A percentile compares a stretch with the other conserved stretches of the same genome.
phyloP scores from a whole-genome alignment of 2,329 filamentous ascomycete species.

The Thielaviopsis populi region DNA sequence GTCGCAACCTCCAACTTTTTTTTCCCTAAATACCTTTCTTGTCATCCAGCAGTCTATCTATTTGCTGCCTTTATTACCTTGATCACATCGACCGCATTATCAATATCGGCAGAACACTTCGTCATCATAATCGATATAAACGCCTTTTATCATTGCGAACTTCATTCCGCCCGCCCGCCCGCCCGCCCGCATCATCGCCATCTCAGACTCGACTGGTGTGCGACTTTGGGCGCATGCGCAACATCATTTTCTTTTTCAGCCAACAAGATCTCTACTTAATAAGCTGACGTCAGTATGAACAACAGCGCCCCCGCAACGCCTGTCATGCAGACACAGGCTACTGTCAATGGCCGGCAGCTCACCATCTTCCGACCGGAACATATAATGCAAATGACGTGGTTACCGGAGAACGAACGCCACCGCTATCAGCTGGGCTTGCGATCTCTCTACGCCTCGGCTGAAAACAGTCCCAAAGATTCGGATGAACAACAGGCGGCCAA shows the following conservation, averaged over 20 bases:
- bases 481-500: conserved; percentile 35
- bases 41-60: neutral
- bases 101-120: neutral
- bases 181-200: neutral
- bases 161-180: neutral
- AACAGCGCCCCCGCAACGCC: conserved; percentile 9
- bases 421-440: conserved; percentile 45
- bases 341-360: conserved; percentile 20
- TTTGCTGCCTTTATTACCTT: neutral
- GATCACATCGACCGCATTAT: neutral
- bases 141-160: neutral
- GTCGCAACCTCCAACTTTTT: neutral
- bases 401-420: conserved; percentile 39
- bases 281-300: neutral
- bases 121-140: neutral
- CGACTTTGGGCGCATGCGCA: neutral
- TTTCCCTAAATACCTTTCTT: neutral
- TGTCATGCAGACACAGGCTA: conserved; percentile 20
- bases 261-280: conserved; percentile 3
- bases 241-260: neutral
- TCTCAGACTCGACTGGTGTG: neutral
- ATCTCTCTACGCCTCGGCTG: conserved; percentile 38
- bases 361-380: conserved; percentile 37
- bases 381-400: conserved; percentile 35
- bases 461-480: conserved; percentile 33